Percentiles rank a stretch among this genome's conserved stretches.
Conservation (phyloP, 2,329 filamentous ascomycete species). For the Cryphonectria carpinicola region DNA sequence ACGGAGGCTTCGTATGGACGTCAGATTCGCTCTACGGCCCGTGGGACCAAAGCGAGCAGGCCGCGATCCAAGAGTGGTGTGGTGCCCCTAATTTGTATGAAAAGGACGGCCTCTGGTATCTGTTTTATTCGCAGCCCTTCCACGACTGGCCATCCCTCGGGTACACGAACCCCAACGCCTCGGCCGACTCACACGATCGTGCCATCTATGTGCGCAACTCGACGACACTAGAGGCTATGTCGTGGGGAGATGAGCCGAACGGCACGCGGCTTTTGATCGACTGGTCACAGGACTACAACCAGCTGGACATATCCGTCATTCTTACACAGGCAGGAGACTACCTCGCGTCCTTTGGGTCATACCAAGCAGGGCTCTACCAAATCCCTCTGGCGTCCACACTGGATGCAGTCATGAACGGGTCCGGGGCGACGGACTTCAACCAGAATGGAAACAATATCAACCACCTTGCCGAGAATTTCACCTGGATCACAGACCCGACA, state of each 20-base stretch:
- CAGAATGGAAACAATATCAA: conserved; percentile 28
- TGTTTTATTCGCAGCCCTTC: conserved; percentile 33
- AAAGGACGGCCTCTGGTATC: conserved; percentile 32
- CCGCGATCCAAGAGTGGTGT: conserved; percentile 28
- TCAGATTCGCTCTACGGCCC: conserved; percentile 33
- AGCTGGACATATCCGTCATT: conserved; percentile 32
- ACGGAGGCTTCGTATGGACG: conserved; percentile 32
- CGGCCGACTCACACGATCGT: conserved; percentile 29
- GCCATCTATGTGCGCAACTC: conserved; percentile 38
- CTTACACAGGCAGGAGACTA: conserved; percentile 29
- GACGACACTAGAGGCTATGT: conserved; percentile 52
- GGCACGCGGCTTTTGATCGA: conserved; percentile 44
- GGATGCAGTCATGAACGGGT: conserved; percentile 3
- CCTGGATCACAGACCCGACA: conserved; percentile 24
- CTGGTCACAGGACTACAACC: conserved; percentile 33
- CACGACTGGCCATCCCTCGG: conserved; percentile 31
- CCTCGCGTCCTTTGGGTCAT: conserved; percentile 33
- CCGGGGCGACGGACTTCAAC: conserved; percentile 16
- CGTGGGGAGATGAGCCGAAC: conserved; percentile 55
- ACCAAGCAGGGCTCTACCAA: conserved; percentile 35
- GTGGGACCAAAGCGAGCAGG: conserved; percentile 29
- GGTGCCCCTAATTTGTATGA: conserved; percentile 32
- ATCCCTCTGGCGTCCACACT: conserved; percentile 32
- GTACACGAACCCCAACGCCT: conserved; percentile 29
- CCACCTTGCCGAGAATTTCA: conserved; percentile 29